phyloP scores from a whole-genome alignment of 2,329 filamentous ascomycete species.

The Fusarium setosum region DNA sequence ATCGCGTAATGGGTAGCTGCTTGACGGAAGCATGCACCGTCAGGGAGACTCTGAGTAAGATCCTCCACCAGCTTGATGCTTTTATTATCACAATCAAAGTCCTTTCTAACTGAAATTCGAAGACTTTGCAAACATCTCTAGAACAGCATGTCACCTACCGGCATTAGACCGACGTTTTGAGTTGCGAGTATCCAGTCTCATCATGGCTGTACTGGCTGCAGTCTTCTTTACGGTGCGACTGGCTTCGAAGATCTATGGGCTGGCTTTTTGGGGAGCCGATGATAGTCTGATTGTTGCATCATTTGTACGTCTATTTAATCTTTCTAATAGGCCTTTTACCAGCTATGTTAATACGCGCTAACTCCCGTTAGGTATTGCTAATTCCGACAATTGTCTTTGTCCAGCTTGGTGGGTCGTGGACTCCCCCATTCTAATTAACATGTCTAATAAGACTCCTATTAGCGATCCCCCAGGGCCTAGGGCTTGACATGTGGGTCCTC shows the following conservation, averaged over 20 bases:
- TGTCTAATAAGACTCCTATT: background rate
- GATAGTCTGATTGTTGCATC: background rate
- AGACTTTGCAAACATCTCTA: too few species aligned
- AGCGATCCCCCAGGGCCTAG: background rate
- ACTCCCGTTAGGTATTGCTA: background rate
- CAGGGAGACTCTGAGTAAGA: too few species aligned
- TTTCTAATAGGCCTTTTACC: background rate
- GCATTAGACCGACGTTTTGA: background rate
- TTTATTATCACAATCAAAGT: too few species aligned
- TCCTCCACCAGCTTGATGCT: too few species aligned
- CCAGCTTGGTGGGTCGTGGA: background rate
- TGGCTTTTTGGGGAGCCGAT: background rate
- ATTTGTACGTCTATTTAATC: background rate
- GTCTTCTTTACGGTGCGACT: background rate
- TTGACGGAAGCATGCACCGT: too few species aligned
- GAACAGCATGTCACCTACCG: background rate
- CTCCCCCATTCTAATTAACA: background rate
- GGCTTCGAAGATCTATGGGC: background rate
- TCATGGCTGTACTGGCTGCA: background rate
- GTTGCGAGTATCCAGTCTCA: background rate
- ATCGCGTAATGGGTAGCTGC: too few species aligned
- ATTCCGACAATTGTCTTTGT: background rate
- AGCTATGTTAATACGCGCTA: too few species aligned
- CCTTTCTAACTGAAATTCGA: too few species aligned
- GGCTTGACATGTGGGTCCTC: background rate